Evolutionary conservation across 202 grass and related monocot genomes (phyloP), one percentile per base, ranked within the genome.

Genomic region (Panicum hallii): DNA sequence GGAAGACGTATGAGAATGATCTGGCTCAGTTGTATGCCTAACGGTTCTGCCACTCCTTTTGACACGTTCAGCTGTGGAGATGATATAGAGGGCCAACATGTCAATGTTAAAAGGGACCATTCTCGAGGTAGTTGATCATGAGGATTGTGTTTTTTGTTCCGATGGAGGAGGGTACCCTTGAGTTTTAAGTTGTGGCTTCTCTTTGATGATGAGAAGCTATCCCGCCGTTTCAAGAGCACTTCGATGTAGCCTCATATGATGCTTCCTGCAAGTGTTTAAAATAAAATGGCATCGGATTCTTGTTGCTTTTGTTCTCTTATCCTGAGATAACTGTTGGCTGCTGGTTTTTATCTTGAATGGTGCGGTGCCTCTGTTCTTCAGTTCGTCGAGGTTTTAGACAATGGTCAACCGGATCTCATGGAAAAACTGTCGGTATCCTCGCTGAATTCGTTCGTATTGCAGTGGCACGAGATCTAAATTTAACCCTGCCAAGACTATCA

Each of bases 1-100:
- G 58, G 80, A 95, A 93, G 79, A 81, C 78, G 44, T 93, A 66
- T 68, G 87, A 92, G 65, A 83, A 93, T 23, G 90, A 93, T 80
- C 90, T 98, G 53, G 45, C 50, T 55, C 83, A 87, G 61, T 70
- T 98, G 54, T 95, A 98, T 45, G 56, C 89, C 20, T 90, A 71
- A 91, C 46, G 26, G 15, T 61, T 40, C 77, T 52, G 60, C 34
- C 55, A 28, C 20, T 43, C 2, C 38, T 78, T 78, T 72, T 67
- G 56, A 72, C 67, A 68, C 20, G 9, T 38, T 72, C 28, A 86
- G 41, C 54, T 81, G 13, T 74, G 72, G 72, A 77, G 38, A 57
- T 73, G 20, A 73, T 20, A 66, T 76, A 76, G 19, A 53, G 36
- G 58, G 9, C 32, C 42, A 38, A 61, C 23, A 30, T 76, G 9